phyloP scores from a whole-genome alignment of 768 basidiomycete species.

The Floccularia luteovirens region DNA sequence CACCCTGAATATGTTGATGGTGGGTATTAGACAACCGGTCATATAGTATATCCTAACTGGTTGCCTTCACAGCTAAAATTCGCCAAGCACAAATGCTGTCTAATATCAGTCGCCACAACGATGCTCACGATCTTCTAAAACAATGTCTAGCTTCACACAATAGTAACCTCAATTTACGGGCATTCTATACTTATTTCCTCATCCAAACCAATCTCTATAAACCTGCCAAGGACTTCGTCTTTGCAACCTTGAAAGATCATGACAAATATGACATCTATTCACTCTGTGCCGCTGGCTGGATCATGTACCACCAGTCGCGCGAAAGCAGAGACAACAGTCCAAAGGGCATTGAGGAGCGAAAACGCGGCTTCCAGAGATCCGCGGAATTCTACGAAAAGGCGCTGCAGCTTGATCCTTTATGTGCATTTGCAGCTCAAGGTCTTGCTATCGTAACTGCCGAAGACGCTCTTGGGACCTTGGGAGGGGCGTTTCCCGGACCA shows the following conservation, averaged over 20 bases:
- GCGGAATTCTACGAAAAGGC: constrained; percentile 95
- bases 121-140: constrained; percentile 86
- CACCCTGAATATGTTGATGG: constrained; percentile 98
- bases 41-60: constrained; percentile 1
- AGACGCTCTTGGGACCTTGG: constrained; percentile 70
- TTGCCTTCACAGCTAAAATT: constrained; percentile 68
- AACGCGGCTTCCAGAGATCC: constrained; percentile 68
- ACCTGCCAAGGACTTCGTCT: constrained; percentile 85
- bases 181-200: constrained; percentile 91
- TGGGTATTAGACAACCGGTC: constrained; percentile 27
- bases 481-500: constrained; percentile 39
- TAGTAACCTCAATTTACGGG: constrained; percentile 79
- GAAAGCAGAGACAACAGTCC: constrained; percentile 67
- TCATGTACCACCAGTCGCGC: constrained; percentile 78
- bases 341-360: constrained; percentile 60
- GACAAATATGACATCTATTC: constrained; percentile 89
- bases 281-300: constrained; percentile 82
- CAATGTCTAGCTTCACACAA: constrained; percentile 78
- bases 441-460: constrained; percentile 93
- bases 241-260: constrained; percentile 75
- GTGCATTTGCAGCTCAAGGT: constrained; percentile 92
- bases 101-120: constrained; percentile 60
- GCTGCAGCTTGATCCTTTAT: constrained; percentile 71
- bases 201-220: constrained; percentile 66
- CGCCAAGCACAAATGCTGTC: constrained; percentile 80